These are phyloP conservation scores for Colletotrichum salicis DNA, from an alignment of 2,329 filamentous ascomycete genomes.

Conservation along the genomic window DNA sequence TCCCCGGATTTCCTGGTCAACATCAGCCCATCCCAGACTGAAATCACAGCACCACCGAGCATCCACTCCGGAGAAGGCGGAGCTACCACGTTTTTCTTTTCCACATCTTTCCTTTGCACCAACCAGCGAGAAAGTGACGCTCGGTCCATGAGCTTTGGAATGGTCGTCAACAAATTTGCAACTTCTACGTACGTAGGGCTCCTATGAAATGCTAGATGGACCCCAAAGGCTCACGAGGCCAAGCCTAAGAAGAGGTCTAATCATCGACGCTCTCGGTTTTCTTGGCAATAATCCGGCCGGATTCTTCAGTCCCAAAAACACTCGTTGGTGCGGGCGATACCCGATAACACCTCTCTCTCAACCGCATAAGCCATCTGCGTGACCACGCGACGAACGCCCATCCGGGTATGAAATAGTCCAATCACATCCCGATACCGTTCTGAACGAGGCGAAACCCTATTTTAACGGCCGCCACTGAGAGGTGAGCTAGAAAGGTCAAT, in stretches of 20 bases:
- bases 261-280: not conserved
- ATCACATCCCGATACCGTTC: not conserved
- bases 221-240: not conserved
- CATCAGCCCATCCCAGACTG: constrained; percentile 10
- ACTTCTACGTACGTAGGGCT: not conserved
- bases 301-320: not conserved
- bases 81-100: not conserved
- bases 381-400: constrained; percentile 14
- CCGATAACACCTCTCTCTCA: not conserved
- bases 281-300: not conserved
- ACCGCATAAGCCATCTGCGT: not conserved
- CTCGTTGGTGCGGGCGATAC: not conserved
- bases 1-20: not conserved
- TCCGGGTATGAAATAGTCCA: not conserved
- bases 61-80: not conserved
- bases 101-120: constrained; percentile 2
- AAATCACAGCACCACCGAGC: constrained; percentile 7
- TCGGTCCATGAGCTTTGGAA: not conserved
- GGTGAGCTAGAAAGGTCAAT: not conserved
- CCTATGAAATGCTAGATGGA: not conserved
- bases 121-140: not conserved
- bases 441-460: constrained; percentile 13
- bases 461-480: constrained; percentile 1
- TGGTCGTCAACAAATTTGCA: not conserved
- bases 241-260: no score